Evolutionary conservation across 164 flowering plant genomes (phyloP).

Genomic region (Umbellularia californica): DNA sequence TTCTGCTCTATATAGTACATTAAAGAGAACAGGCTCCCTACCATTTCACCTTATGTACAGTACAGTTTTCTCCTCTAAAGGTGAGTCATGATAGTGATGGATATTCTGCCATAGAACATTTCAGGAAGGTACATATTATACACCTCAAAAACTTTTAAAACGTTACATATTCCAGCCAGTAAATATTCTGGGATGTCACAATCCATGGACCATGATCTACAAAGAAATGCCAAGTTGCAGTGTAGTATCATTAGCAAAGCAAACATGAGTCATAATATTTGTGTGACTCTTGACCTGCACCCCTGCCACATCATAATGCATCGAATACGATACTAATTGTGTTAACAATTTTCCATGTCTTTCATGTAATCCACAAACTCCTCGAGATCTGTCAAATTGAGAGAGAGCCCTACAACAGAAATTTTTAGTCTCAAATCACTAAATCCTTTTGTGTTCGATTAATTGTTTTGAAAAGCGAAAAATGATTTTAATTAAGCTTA

Average conservation of each 20-base stretch:
- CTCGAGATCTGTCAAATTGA: background rate
- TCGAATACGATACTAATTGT: background rate
- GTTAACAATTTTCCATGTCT: background rate
- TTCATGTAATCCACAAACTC: conserved; percentile 1
- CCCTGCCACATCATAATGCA: background rate
- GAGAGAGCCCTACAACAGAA: background rate
- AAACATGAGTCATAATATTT: no score
- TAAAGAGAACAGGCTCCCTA: background rate
- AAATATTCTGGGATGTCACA: background rate
- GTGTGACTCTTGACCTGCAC: background rate
- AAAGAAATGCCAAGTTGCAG: no score
- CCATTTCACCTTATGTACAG: background rate
- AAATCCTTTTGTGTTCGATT: no score
- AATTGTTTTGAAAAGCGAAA: background rate
- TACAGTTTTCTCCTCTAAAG: background rate
- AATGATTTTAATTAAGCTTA: conserved; percentile 1
- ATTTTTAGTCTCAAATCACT: no score
- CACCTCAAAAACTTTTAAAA: background rate
- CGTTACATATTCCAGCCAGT: background rate
- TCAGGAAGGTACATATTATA: background rate
- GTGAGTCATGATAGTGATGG: background rate
- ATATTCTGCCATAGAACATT: background rate
- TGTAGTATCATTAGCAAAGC: no score
- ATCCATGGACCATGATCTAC: background rate
- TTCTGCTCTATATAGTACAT: background rate